Conservation (phyloP, 257 asterid species). For the Nicotiana tomentosiformis region DNA sequence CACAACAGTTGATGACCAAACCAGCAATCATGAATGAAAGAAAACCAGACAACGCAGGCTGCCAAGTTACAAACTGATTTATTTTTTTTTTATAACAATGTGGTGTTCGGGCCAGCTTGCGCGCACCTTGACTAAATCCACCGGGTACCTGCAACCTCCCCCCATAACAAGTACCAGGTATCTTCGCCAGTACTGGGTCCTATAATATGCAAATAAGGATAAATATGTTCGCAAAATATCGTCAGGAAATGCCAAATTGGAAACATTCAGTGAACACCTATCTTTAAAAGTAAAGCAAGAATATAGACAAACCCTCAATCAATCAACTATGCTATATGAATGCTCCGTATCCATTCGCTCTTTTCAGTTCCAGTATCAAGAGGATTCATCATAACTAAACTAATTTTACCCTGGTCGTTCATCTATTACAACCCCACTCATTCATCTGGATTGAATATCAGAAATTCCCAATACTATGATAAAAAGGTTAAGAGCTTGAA, state of each 20-base stretch:
- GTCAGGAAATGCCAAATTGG: neutral
- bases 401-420: neutral
- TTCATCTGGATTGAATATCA: neutral
- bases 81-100: too few relatives aligned
- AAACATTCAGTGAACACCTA: neutral
- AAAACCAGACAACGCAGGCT: neutral
- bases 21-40: neutral
- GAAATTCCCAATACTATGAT: neutral
- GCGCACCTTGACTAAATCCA: too few relatives aligned
- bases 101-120: too few relatives aligned
- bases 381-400: conserved; percentile 1
- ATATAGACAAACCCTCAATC: neutral
- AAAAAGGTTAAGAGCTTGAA: neutral
- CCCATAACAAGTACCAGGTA: too few relatives aligned
- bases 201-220: neutral
- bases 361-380: neutral
- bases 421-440: neutral
- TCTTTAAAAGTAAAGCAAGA: neutral
- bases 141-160: too few relatives aligned
- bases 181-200: neutral
- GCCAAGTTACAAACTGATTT: neutral
- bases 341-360: neutral
- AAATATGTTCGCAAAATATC: neutral
- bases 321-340: neutral
- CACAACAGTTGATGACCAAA: neutral